Conservation (phyloP, 331 rosid species). For the Prunus yedoensis region DNA sequence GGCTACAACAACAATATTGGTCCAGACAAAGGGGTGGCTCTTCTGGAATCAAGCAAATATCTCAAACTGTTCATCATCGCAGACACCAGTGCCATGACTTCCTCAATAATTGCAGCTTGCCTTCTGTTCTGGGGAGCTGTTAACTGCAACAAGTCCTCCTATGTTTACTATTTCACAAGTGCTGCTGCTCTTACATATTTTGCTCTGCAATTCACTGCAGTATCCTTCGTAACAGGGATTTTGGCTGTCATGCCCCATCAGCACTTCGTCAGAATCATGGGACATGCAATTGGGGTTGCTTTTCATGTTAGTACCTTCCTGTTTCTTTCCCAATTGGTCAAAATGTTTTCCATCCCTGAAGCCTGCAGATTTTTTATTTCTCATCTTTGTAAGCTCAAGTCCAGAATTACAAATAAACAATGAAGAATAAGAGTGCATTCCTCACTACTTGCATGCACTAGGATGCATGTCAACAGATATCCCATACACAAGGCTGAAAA, state of each 20-base stretch:
- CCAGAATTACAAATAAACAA: not conserved
- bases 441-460: not conserved
- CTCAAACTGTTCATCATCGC: not conserved
- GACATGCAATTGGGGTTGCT: not conserved
- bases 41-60: not conserved
- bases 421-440: not conserved
- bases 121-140: slow-evolving; percentile 1
- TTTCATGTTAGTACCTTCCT: not conserved
- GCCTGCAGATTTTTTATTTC: not conserved
- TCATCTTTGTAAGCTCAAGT: not conserved
- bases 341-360: not conserved
- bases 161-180: not conserved
- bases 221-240: not conserved
- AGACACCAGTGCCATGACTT: not conserved
- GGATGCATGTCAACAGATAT: not conserved
- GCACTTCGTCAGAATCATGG: not conserved
- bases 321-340: not conserved
- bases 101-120: slow-evolving; percentile 6
- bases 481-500: too few relatives aligned
- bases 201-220: not conserved
- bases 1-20: not conserved
- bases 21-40: not conserved
- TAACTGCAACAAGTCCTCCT: not conserved
- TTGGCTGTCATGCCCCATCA: not conserved
- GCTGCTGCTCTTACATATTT: not conserved